Evolutionary conservation across 2,329 filamentous ascomycete species (phyloP).

Genomic region (Raffaelea albimanens): DNA sequence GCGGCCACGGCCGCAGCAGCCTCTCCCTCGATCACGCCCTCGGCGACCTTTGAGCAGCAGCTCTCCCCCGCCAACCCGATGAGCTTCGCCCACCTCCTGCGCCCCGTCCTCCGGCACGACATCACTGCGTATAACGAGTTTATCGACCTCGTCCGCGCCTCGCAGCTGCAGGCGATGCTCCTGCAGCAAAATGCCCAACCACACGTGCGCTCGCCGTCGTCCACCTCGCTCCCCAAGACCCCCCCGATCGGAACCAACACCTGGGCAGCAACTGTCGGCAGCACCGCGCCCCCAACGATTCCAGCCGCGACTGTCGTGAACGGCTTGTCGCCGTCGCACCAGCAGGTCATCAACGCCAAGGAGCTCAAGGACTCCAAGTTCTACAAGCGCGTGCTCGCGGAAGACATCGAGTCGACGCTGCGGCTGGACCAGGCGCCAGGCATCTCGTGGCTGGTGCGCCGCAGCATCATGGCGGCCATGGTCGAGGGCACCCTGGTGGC

Average conservation of each 20-base stretch:
- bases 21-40: not conserved
- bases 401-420: constrained; percentile 92
- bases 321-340: constrained; percentile 22
- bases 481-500: constrained; percentile 80
- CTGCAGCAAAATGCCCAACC: constrained; percentile 36
- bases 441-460: constrained; percentile 84
- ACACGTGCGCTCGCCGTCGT: constrained; percentile 56
- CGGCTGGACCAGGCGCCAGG: constrained; percentile 83
- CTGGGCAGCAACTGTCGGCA: constrained; percentile 20
- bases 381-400: constrained; percentile 78
- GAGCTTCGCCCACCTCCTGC: constrained; percentile 74
- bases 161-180: constrained; percentile 22
- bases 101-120: constrained; percentile 75
- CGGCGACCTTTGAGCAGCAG: constrained; percentile 12
- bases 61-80: constrained; percentile 48
- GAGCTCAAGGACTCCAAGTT: constrained; percentile 80
- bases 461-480: constrained; percentile 74
- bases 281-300: constrained; percentile 21
- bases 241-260: constrained; percentile 27
- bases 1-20: not conserved
- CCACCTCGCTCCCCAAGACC: constrained; percentile 12
- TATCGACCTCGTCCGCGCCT: constrained; percentile 60
- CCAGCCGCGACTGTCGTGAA: constrained; percentile 15
- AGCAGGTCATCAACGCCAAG: constrained; percentile 21
- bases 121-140: constrained; percentile 79